These are phyloP conservation scores for Verbena officinalis DNA, from an alignment of 257 asterid species.

Conservation along the genomic window DNA sequence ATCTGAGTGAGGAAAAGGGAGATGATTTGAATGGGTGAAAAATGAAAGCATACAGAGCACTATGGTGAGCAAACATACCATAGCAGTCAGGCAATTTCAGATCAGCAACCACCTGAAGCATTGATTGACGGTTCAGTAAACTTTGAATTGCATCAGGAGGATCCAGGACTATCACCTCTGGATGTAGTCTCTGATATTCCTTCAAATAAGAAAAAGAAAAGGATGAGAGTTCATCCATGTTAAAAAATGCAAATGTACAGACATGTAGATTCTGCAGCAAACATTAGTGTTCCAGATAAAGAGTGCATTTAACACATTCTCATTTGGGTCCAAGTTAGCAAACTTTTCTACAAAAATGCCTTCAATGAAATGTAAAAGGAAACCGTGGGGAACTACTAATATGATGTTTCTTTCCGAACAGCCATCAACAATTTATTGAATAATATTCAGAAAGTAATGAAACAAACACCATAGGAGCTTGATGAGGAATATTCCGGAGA, in stretches of 20 bases:
- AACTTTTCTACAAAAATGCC: background rate
- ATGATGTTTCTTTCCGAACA: background rate
- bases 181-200: slow-evolving; percentile 77
- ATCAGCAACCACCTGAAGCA: slow-evolving; percentile 90
- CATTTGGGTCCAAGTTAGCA: background rate
- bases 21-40: slow-evolving; percentile 15
- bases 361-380: background rate
- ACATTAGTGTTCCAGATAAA: no score
- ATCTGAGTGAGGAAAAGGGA: background rate
- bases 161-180: slow-evolving; percentile 86
- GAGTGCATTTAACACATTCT: slow-evolving; percentile 1
- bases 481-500: no score
- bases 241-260: slow-evolving; percentile 9
- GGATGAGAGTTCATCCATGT: slow-evolving; percentile 18
- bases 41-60: background rate
- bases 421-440: background rate
- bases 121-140: slow-evolving; percentile 76
- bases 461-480: no score
- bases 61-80: slow-evolving; percentile 46
- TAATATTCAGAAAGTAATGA: background rate
- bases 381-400: background rate
- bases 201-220: slow-evolving; percentile 32
- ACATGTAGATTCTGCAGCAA: background rate
- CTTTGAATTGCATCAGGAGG: slow-evolving; percentile 85
- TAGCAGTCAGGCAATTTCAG: slow-evolving; percentile 63